Conservation (phyloP, 2,329 filamentous ascomycete genomes). For the Penicillium occitanis region DNA sequence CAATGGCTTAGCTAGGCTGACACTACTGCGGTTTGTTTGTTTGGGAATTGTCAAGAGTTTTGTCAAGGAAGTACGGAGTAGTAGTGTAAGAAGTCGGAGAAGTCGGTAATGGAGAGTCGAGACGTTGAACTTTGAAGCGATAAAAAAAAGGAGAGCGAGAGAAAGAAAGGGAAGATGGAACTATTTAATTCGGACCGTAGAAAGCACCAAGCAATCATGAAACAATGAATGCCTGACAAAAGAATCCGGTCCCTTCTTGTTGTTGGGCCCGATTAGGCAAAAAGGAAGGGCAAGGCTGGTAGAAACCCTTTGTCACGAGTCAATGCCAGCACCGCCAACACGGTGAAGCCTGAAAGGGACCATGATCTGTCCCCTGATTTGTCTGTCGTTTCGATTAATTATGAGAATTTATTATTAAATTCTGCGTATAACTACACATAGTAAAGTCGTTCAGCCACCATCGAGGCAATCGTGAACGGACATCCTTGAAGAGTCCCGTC, state of each 20-base stretch:
- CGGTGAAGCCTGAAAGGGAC: neutral
- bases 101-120: neutral
- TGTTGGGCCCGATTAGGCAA: conserved; percentile 2
- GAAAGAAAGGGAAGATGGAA: neutral
- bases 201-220: neutral
- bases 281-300: conserved; percentile 1
- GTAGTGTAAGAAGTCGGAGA: neutral
- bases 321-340: conserved; percentile 7
- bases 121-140: neutral
- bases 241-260: neutral
- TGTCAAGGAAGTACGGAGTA: no score
- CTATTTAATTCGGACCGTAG: conserved; percentile 1
- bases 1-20: neutral
- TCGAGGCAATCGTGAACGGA: neutral
- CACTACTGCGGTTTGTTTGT: neutral
- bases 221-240: conserved; percentile 12
- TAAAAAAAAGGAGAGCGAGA: neutral
- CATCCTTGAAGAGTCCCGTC: neutral
- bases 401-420: neutral
- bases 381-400: neutral
- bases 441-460: neutral
- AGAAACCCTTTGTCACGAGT: conserved; percentile 7
- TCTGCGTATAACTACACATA: neutral
- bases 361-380: neutral
- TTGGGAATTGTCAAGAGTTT: neutral